Conservation (phyloP, 2,329 filamentous ascomycete species). For the Aureobasidium sp. region DNA sequence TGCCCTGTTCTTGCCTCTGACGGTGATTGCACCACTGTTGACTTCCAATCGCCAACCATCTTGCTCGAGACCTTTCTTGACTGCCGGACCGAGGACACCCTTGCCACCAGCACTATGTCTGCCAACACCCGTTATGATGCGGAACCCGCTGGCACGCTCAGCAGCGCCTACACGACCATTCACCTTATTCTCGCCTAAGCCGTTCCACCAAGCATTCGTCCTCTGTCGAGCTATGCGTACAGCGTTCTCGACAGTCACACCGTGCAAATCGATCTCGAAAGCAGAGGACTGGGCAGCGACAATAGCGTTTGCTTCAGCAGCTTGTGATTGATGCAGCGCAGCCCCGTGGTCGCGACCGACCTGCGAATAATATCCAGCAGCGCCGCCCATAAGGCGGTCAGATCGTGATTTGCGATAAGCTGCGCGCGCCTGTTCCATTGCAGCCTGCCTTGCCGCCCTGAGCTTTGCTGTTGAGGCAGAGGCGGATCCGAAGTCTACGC, state of each 20-base stretch:
- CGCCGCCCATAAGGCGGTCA: constrained; percentile 66
- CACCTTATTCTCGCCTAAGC: constrained; percentile 57
- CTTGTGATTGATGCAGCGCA: constrained; percentile 51
- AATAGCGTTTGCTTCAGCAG: constrained; percentile 61
- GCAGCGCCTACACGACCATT: constrained; percentile 37
- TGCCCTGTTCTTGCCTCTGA: constrained; percentile 48
- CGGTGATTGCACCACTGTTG: constrained; percentile 60
- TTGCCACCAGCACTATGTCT: constrained; percentile 70
- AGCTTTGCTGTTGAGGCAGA: constrained; percentile 38
- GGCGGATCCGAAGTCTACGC: constrained; percentile 20
- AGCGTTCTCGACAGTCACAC: constrained; percentile 72
- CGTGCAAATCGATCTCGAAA: constrained; percentile 69
- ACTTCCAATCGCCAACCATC: constrained; percentile 81
- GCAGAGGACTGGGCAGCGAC: constrained; percentile 58
- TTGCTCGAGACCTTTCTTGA: constrained; percentile 64
- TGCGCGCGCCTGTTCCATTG: constrained; percentile 51
- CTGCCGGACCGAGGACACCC: constrained; percentile 68
- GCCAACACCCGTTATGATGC: constrained; percentile 75
- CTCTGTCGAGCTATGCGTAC: constrained; percentile 66
- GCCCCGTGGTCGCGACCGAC: constrained; percentile 58
- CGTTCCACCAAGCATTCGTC: constrained; percentile 69
- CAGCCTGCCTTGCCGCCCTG: constrained; percentile 40
- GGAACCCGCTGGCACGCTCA: constrained; percentile 50
- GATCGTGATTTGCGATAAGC: constrained; percentile 59
- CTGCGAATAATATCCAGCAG: constrained; percentile 67